phyloP scores from a whole-genome alignment of 2,329 filamentous ascomycete species.

The Sporothrix curviconia region DNA sequence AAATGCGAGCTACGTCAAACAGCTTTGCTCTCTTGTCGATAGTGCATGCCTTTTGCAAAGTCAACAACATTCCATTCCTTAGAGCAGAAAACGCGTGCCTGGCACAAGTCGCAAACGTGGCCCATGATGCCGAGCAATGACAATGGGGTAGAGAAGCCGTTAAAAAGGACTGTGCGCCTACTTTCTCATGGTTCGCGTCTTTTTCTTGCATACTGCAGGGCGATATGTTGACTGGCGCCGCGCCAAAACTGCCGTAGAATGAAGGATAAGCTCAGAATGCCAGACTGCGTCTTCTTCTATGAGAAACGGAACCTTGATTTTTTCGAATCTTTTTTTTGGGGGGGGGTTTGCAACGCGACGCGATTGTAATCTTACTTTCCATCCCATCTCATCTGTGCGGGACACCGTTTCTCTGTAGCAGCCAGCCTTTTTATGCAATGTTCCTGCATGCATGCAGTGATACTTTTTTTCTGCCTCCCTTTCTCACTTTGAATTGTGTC shows the following conservation, averaged over 20 bases:
- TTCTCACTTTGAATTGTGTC: too few relatives aligned
- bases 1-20: too few relatives aligned
- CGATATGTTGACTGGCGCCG: not conserved
- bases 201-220: too few relatives aligned
- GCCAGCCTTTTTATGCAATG: not conserved
- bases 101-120: not conserved
- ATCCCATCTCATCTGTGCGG: not conserved
- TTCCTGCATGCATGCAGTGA: not conserved
- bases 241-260: not conserved
- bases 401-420: not conserved
- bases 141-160: not conserved
- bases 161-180: not conserved
- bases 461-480: too few relatives aligned
- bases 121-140: not conserved
- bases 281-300: too few relatives aligned
- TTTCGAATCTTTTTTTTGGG: not conserved
- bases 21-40: not conserved
- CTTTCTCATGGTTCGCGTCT: not conserved
- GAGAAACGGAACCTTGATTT: not conserved
- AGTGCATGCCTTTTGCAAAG: not conserved
- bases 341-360: slow-evolving; percentile 4
- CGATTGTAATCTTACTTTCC: not conserved
- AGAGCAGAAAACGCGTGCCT: slow-evolving; percentile 4
- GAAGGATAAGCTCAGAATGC: too few relatives aligned
- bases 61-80: not conserved